Evolutionary conservation across 768 basidiomycete species (phyloP), one percentile per base, ranked within the genome.

Genomic region (Suillus clintonianus): DNA sequence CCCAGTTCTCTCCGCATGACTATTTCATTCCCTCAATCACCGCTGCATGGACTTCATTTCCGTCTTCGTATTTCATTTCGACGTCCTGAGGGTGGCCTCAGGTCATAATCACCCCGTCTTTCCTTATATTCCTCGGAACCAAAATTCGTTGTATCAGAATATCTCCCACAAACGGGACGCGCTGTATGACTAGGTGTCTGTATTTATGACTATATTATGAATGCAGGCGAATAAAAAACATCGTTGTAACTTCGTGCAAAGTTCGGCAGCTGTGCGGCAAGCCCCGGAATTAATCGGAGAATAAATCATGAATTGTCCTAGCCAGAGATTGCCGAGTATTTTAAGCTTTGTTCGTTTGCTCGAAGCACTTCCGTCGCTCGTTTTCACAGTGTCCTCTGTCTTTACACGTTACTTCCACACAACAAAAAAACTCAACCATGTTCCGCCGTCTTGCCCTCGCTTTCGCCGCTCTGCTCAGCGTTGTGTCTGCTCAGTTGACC

Each of bases 401-500:
- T 61, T 71, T 66, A 59, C 62, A 47, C 50, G 22, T 45, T 59
- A 24, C 13, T 32, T 50, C 3, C 58, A 24, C 22, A 39, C 22
- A n/a, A n/a, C 39, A 32, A 60, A 43, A 43, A 19, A 42, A 41
- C 22, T 58, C 36, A 30, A 78, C 70, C 76, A 77, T 83, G 76
- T 72, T 74, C 66, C 60, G 66, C 63, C 74, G 69, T 59, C 65
- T 77, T 65, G 70, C 77, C 62, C 64, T 77, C 65, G 67, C 79
- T 36, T 67, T 79, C 63, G 76, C 79, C 60, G 77, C 83, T 65
- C 68, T 84, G 62, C 68, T 73, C 59, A 71, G 74, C 65, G 68
- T 77, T 47, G 79, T 76, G 47, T 71, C 75, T 65, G 82, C 83
- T 9, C 74, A 80, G 65, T 75, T 87, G 62, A 37, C 68, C 45